Evolutionary conservation across 345 rosid genomes (phyloP).

Genomic region (Hevea brasiliensis): DNA sequence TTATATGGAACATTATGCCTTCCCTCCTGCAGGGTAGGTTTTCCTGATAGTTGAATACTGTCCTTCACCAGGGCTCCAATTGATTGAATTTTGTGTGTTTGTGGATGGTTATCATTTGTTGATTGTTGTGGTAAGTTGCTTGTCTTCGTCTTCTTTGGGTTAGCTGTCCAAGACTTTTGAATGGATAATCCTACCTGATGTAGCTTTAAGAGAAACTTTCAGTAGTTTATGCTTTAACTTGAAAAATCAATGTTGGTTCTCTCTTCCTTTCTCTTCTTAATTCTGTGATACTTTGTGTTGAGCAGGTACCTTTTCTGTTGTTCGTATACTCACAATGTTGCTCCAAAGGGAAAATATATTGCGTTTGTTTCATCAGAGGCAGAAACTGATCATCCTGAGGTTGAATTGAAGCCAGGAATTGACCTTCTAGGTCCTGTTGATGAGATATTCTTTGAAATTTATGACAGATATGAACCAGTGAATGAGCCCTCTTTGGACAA

Average conservation of each 20-base stretch:
- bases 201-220: neutral
- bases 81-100: neutral
- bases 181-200: neutral
- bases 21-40: neutral
- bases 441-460: conserved; percentile 80
- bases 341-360: conserved; percentile 90
- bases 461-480: conserved; percentile 79
- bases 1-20: neutral
- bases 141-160: neutral
- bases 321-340: conserved; percentile 90
- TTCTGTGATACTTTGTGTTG: conserved; percentile 6
- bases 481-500: conserved; percentile 82
- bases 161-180: neutral
- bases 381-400: conserved; percentile 76
- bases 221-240: neutral
- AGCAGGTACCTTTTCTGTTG: conserved; percentile 95
- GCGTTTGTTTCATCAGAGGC: conserved; percentile 95
- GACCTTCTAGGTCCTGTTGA: conserved; percentile 82
- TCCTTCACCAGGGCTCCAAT: neutral
- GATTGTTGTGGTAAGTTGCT: neutral
- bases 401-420: conserved; percentile 78
- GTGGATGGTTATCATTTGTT: neutral
- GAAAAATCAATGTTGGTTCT: neutral
- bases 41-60: too few relatives aligned
- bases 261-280: neutral